A percentile compares a stretch with the other conserved stretches of the same genome.
Evolutionary conservation across 2,329 filamentous ascomycete species (phyloP).

Genomic region (Calonectria pteridis): DNA sequence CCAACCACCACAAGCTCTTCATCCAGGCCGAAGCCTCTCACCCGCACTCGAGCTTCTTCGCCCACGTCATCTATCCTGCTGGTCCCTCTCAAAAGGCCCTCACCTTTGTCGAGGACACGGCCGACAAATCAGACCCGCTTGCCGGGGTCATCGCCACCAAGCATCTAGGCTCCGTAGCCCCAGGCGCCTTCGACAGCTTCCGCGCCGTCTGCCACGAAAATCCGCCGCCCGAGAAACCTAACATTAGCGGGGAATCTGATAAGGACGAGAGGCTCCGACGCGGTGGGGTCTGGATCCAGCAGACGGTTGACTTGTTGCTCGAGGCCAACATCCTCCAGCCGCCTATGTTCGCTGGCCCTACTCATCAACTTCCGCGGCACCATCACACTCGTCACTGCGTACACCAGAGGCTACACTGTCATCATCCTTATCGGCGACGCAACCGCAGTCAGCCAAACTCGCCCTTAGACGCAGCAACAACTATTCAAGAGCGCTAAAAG

Average conservation of each 20-base stretch:
- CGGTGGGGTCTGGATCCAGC: constrained; percentile 29
- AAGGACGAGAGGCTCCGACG: constrained; percentile 6
- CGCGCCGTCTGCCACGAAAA: constrained; percentile 25
- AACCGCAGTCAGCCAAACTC: constrained; percentile 5
- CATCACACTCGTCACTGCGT: constrained; percentile 37
- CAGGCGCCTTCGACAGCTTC: constrained; percentile 32
- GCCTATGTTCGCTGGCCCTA: constrained; percentile 10
- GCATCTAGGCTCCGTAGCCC: constrained; percentile 38
- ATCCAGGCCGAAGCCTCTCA: constrained; percentile 25
- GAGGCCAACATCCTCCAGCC: constrained; percentile 31
- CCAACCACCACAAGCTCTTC: constrained; percentile 35
- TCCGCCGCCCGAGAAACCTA: constrained; percentile 12
- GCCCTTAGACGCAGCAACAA: neutral
- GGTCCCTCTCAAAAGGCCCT: constrained; percentile 8
- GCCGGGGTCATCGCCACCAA: constrained; percentile 26
- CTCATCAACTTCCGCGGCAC: constrained; percentile 32
- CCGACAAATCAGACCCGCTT: constrained; percentile 18
- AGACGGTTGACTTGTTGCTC: constrained; percentile 25
- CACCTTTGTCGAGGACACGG: constrained; percentile 21
- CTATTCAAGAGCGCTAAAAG: neutral
- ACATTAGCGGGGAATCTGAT: neutral
- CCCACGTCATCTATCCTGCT: constrained; percentile 10
- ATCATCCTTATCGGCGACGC: constrained; percentile 40
- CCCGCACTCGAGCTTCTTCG: constrained; percentile 27
- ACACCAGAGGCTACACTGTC: constrained; percentile 37